Percentiles rank a stretch among this genome's conserved stretches.
These are phyloP conservation scores for Tulasnella sp. DNA, from an alignment of 768 basidiomycete genomes.

Conservation along the genomic window DNA sequence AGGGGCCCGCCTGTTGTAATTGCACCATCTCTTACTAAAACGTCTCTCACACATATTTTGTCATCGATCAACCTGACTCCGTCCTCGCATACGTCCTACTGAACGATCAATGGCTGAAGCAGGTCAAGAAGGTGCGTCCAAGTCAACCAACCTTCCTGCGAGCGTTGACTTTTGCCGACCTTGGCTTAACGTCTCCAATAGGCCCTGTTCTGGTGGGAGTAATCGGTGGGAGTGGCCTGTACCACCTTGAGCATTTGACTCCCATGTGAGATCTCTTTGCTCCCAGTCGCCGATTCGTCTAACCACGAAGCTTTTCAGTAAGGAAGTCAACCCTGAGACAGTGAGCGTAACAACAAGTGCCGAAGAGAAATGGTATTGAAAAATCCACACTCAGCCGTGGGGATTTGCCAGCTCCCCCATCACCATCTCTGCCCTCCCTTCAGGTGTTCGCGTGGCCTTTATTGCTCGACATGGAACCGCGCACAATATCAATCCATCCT, in stretches of 20 bases:
- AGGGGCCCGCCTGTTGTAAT: neutral
- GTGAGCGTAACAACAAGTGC: constrained; percentile 33
- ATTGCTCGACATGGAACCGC: constrained; percentile 83
- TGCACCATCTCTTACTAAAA: constrained; percentile 4
- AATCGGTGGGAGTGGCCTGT: constrained; percentile 89
- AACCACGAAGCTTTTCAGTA: constrained; percentile 42
- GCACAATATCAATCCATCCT: constrained; percentile 74
- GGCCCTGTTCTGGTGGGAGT: constrained; percentile 66
- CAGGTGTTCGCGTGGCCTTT: constrained; percentile 79
- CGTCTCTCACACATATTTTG: neutral
- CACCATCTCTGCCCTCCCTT: constrained; percentile 82
- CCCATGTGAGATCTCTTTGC: constrained; percentile 59
- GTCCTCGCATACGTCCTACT: neutral
- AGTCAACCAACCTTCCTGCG: neutral
- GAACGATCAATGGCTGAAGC: neutral
- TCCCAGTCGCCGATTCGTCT: neutral
- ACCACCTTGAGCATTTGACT: constrained; percentile 87
- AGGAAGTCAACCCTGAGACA: constrained; percentile 74
- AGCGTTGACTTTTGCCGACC: neutral
- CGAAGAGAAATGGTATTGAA: neutral
- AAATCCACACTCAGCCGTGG: constrained; percentile 64
- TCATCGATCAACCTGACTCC: neutral
- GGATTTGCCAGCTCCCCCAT: constrained; percentile 88
- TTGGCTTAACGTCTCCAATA: constrained; percentile 38
- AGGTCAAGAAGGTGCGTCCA: neutral